These are phyloP conservation scores for Zymoseptoria passerinii DNA, from an alignment of 2,329 filamentous ascomycete species.

Conservation along the genomic window DNA sequence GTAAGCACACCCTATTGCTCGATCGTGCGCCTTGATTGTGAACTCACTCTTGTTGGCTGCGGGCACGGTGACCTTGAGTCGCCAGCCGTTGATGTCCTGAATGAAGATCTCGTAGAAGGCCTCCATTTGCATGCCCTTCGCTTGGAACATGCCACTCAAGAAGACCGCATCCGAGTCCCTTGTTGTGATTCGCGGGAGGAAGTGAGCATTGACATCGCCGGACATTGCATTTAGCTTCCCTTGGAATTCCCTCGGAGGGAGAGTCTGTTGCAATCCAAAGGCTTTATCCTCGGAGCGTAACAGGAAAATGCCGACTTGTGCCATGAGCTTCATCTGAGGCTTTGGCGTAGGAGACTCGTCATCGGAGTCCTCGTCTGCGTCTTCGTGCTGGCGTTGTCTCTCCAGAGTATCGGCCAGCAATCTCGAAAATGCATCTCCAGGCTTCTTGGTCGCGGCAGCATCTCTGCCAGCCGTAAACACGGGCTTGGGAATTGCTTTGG, in stretches of 20 bases:
- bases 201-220: constrained; percentile 4
- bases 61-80: constrained; percentile 8
- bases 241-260: constrained; percentile 6
- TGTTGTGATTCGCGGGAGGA: constrained; percentile 11
- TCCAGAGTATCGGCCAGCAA: not conserved
- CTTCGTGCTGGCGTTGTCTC: not conserved
- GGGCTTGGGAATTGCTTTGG: not conserved
- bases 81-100: constrained; percentile 4
- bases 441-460: constrained; percentile 3
- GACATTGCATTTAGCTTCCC: constrained; percentile 3
- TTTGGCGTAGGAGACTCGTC: not conserved
- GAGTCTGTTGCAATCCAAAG: constrained; percentile 1
- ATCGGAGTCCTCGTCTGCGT: constrained; percentile 3
- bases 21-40: constrained; percentile 8
- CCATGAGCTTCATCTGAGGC: constrained; percentile 7
- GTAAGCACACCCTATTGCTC: constrained; percentile 5
- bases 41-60: constrained; percentile 1
- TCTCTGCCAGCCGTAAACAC: not conserved
- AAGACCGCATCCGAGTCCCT: constrained; percentile 4
- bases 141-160: constrained; percentile 1
- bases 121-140: not conserved
- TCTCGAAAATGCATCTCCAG: constrained; percentile 9
- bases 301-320: constrained; percentile 10
- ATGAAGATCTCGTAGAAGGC: constrained; percentile 7
- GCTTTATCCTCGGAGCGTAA: constrained; percentile 3